Evolutionary conservation across 1,284 basidiomycete genomes (phyloP).

Genomic region (Coriolopsis trogii): DNA sequence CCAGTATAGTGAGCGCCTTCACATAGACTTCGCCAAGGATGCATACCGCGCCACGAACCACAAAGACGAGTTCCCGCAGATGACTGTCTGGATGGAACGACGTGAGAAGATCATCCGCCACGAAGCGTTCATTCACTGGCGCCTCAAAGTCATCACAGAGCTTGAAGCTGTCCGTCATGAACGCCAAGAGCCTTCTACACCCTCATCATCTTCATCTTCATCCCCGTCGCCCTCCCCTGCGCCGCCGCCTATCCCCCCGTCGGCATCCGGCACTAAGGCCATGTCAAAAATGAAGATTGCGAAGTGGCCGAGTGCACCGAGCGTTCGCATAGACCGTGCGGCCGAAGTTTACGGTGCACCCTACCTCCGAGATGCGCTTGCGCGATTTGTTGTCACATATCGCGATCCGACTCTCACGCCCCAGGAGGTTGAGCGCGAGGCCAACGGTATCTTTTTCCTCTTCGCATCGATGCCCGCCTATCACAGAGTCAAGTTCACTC

Average conservation of each 20-base stretch:
- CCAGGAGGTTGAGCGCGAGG: neutral
- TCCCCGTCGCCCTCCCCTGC: neutral
- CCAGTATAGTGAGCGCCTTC: slow-evolving; percentile 33
- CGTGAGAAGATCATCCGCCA: slow-evolving; percentile 24
- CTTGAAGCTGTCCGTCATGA: neutral
- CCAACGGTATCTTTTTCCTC: neutral
- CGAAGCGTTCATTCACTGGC: slow-evolving; percentile 1
- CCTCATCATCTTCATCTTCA: neutral
- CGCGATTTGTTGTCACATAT: slow-evolving; percentile 25
- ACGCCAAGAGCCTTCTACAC: neutral
- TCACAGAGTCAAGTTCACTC: slow-evolving; percentile 20
- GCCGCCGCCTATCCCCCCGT: neutral
- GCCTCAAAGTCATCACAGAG: slow-evolving; percentile 5
- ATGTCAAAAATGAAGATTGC: neutral
- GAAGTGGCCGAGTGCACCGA: neutral
- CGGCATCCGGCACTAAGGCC: too few relatives aligned
- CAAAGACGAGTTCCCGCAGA: slow-evolving; percentile 38
- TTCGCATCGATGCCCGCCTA: slow-evolving; percentile 13
- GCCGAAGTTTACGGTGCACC: slow-evolving; percentile 27
- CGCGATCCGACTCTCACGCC: slow-evolving; percentile 3
- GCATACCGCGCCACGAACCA: slow-evolving; percentile 36
- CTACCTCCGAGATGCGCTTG: slow-evolving; percentile 32
- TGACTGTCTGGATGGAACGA: slow-evolving; percentile 39
- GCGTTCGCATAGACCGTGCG: neutral
- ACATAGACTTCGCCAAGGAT: too few relatives aligned